A percentile compares a stretch with the other conserved stretches of the same genome.
These are phyloP conservation scores for Hypoxylon sp. DNA, from an alignment of 2,329 filamentous ascomycete species.

Conservation along the genomic window DNA sequence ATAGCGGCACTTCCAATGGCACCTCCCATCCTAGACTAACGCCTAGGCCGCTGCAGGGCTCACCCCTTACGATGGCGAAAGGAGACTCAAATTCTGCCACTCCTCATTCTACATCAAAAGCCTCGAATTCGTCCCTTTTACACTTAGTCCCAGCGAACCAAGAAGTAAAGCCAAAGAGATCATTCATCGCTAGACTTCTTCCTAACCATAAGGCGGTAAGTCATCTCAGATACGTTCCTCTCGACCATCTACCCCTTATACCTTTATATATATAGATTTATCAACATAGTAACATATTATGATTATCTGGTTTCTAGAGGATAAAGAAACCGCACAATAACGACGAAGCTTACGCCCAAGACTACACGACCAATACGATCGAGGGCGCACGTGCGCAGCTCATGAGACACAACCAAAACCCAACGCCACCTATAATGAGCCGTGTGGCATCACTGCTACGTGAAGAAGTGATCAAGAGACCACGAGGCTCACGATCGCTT, in stretches of 20 bases:
- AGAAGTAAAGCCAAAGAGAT: conserved; percentile 35
- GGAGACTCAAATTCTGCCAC: conserved; percentile 26
- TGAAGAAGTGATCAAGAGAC: conserved; percentile 47
- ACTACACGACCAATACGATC: conserved; percentile 26
- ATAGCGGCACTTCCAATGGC: conserved; percentile 7
- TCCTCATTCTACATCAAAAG: conserved; percentile 8
- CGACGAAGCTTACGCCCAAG: conserved; percentile 21
- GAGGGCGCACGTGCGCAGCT: conserved; percentile 22
- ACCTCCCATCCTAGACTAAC: conserved; percentile 7
- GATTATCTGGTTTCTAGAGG: conserved; percentile 18
- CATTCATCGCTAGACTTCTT: conserved; percentile 39
- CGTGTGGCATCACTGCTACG: conserved; percentile 52
- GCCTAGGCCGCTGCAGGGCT: conserved; percentile 12
- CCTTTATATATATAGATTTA: neutral
- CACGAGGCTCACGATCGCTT: conserved; percentile 40
- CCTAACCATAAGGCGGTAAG: conserved; percentile 36
- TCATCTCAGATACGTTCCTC: neutral
- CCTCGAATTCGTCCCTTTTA: conserved; percentile 8
- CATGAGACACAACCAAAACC: conserved; percentile 25
- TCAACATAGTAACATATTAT: neutral
- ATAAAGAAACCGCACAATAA: conserved; percentile 29
- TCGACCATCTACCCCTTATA: neutral
- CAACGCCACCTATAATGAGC: conserved; percentile 31
- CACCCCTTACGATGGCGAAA: conserved; percentile 24
- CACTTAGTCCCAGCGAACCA: neutral